A percentile compares a stretch with the other conserved stretches of the same genome.
Evolutionary conservation across 768 basidiomycete species (phyloP).

Genomic region (Hortiboletus flavorubellus): DNA sequence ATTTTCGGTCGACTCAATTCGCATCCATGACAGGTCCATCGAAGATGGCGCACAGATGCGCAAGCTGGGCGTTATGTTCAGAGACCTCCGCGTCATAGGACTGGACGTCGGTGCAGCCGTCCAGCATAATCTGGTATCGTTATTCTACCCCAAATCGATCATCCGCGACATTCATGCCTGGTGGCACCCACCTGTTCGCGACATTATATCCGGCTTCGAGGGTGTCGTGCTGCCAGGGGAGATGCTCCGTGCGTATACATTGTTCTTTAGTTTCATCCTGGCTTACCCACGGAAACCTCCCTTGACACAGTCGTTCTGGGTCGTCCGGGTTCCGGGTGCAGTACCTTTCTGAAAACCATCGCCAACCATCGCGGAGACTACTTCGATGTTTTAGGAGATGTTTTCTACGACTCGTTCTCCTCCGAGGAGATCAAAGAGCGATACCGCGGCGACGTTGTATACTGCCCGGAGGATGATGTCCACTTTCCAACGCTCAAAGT

Average conservation of each 20-base stretch:
- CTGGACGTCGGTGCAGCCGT: slow-evolving; percentile 40
- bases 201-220: slow-evolving; percentile 61
- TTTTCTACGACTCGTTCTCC: slow-evolving; percentile 45
- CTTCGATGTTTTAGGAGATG: slow-evolving; percentile 38
- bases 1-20: neutral
- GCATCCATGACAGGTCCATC: slow-evolving; percentile 25
- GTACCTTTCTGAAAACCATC: slow-evolving; percentile 50
- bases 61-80: slow-evolving; percentile 49
- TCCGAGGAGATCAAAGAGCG: slow-evolving; percentile 41
- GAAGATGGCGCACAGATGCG: slow-evolving; percentile 34
- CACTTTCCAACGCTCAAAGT: slow-evolving; percentile 40
- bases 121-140: slow-evolving; percentile 51
- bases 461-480: slow-evolving; percentile 32
- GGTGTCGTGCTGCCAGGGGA: slow-evolving; percentile 67
- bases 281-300: neutral
- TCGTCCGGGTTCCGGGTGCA: slow-evolving; percentile 66
- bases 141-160: slow-evolving; percentile 44
- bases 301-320: slow-evolving; percentile 67
- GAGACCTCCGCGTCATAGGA: slow-evolving; percentile 51
- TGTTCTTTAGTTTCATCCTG: slow-evolving; percentile 1
- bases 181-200: slow-evolving; percentile 60
- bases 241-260: slow-evolving; percentile 62
- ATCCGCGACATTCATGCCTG: slow-evolving; percentile 37
- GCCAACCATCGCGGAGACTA: slow-evolving; percentile 44
- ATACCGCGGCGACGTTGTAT: slow-evolving; percentile 47